Base-by-base conservation (phyloP, 2,329 filamentous ascomycete genomes). In the Didymella pinodella region DNA sequence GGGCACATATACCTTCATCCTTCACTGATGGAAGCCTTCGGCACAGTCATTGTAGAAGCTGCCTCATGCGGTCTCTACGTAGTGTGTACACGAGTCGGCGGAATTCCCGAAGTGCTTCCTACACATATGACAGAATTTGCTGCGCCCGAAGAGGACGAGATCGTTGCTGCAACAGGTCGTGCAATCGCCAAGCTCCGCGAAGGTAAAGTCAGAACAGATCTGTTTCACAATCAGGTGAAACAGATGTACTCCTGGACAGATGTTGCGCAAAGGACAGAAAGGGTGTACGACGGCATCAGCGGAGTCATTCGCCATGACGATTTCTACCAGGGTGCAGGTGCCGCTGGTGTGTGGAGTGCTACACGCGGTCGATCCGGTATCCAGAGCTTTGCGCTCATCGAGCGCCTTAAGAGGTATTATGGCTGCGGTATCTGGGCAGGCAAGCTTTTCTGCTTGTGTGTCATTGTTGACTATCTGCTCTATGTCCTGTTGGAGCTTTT, bases 171-270 rank as follows among this genome's bases (percentile, higher is more conserved):
- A 3, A 97, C 96, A 0, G 91, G 92, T 18, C 90, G 89, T 65
- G 95, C 96, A 18, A 98, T 99, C 62, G 90, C 88, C 0, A 90
- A 91, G 29, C 84, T 99, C 55, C 88, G 94, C 44, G 90, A 90
- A 6, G 94, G 93, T 67, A 92, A 90, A 69, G 90, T 99, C 28
- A 88, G 92, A 63, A 96, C 95, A 0, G 94, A 98, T 75, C 87
- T 90, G 41, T 99, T 99, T 73, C 95, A 99, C 75, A 94, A 97
- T 66, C 91, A 98, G 77, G 95, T 99, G 63, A 93, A 94, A 77
- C 91, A 91, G 81, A 98, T 98, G 95, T 99, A 99, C 80, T 96
- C 92, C 1, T 99, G 95, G 95, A 91, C 91, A 28, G 94, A 99
- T 75, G 94, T 99, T 28, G 95, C 95, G 14, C 86, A 90, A 68